phyloP scores from a whole-genome alignment of 306 rosid genomes.

The Pterocarpus macrocarpus region DNA sequence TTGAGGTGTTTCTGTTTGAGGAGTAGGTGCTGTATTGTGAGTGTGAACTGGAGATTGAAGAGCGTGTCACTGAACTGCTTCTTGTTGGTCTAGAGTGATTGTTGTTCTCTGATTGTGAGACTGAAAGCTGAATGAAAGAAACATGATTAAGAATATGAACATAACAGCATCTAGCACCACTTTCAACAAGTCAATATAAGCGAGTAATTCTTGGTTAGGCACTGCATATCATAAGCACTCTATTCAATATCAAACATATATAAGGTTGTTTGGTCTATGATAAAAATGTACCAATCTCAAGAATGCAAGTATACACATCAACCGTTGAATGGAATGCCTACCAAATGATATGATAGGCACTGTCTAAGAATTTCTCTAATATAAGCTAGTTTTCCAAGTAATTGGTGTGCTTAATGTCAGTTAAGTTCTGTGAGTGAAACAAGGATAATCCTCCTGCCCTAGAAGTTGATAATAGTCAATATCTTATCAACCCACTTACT shows the following conservation, averaged over 20 bases:
- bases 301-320: neutral
- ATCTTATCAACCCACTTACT: constrained; percentile 6
- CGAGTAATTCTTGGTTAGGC: neutral
- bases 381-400: too few relatives aligned
- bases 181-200: neutral
- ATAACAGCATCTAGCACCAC: constrained; percentile 6
- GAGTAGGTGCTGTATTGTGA: constrained; percentile 73
- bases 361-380: too few relatives aligned
- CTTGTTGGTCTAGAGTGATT: constrained; percentile 81
- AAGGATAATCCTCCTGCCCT: neutral
- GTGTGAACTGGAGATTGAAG: constrained; percentile 65
- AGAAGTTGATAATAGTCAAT: neutral
- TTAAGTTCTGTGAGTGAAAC: neutral
- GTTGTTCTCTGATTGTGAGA: constrained; percentile 82
- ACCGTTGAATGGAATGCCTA: neutral
- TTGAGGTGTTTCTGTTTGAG: constrained; percentile 76
- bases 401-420: neutral
- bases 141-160: constrained; percentile 43
- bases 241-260: neutral
- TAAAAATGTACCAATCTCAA: too few relatives aligned
- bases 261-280: neutral
- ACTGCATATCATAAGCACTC: too few relatives aligned
- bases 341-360: neutral
- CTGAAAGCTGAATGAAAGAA: constrained; percentile 86
- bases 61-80: constrained; percentile 95